A percentile compares a stretch with the other conserved stretches of the same genome.
phyloP scores from a whole-genome alignment of 2,329 filamentous ascomycete species.

The Didymellaceae sp. region DNA sequence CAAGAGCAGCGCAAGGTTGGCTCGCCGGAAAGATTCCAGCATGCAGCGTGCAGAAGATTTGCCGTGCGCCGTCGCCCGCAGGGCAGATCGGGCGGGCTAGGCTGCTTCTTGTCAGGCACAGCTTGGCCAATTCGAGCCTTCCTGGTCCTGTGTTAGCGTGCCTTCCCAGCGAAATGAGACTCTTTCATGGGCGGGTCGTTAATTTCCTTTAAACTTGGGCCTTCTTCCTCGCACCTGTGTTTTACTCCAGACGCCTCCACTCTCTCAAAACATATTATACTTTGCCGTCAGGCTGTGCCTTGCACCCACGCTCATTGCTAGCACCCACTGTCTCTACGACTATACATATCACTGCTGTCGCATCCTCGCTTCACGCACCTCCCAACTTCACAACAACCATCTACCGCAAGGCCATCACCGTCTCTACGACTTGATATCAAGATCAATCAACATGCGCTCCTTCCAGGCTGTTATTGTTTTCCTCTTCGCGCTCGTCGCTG shows the following conservation, averaged over 20 bases:
- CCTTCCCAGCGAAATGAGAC: constrained; percentile 11
- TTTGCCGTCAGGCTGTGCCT: constrained; percentile 23
- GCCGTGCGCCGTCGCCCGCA: constrained; percentile 16
- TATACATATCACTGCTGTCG: constrained; percentile 22
- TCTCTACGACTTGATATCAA: constrained; percentile 8
- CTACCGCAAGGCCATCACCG: constrained; percentile 5
- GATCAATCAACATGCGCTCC: constrained; percentile 42
- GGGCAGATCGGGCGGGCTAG: constrained; percentile 15
- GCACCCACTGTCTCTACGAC: constrained; percentile 19
- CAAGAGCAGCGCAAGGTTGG: constrained; percentile 14
- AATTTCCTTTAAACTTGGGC: constrained; percentile 20
- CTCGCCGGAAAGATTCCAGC: constrained; percentile 15
- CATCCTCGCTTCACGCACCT: constrained; percentile 7
- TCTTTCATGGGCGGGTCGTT: constrained; percentile 8
- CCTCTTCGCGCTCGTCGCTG: constrained; percentile 44
- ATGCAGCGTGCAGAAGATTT: constrained; percentile 20
- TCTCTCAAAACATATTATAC: constrained; percentile 23
- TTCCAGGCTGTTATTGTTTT: constrained; percentile 44
- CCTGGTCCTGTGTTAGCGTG: constrained; percentile 17
- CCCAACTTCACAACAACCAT: constrained; percentile 7
- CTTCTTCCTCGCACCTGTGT: constrained; percentile 17
- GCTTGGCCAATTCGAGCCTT: constrained; percentile 6
- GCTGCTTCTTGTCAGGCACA: constrained; percentile 14
- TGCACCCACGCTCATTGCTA: constrained; percentile 26
- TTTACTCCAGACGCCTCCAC: constrained; percentile 28